A percentile compares a stretch with the other conserved stretches of the same genome.
Conservation (phyloP, 805 yeast species). For the Scheffersomyces spartinae region DNA sequence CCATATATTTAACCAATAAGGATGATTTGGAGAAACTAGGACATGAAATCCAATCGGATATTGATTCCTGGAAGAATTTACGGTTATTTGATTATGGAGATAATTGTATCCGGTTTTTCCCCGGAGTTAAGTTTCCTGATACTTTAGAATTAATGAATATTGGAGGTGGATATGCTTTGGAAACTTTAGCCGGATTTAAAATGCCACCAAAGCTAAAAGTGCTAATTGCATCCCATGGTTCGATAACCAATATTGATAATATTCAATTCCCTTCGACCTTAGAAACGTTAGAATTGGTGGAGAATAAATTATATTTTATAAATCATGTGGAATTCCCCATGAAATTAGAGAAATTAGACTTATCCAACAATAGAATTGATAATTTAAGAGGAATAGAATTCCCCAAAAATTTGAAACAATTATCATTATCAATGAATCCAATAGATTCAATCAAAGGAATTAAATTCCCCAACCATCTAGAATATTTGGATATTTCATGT, state of each 20-base stretch:
- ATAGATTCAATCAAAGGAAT: constrained; percentile 31
- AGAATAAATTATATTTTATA: constrained; percentile 27
- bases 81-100: constrained; percentile 24
- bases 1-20: constrained; percentile 22
- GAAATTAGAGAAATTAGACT: constrained; percentile 16
- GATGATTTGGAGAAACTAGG: constrained; percentile 20
- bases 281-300: constrained; percentile 20
- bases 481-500: constrained; percentile 26
- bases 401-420: constrained; percentile 18
- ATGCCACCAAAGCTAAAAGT: constrained; percentile 20
- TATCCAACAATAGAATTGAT: constrained; percentile 30
- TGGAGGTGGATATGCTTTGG: constrained; percentile 28
- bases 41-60: constrained; percentile 25
- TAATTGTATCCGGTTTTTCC: constrained; percentile 24
- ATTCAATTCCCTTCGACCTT: constrained; percentile 22
- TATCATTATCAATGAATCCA: constrained; percentile 26
- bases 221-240: constrained; percentile 22
- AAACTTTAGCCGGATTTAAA: constrained; percentile 26
- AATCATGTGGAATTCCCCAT: constrained; percentile 28
- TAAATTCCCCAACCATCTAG: constrained; percentile 26
- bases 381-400: constrained; percentile 24
- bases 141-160: constrained; percentile 24
- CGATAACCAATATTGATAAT: constrained; percentile 23
- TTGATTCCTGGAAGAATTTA: constrained; percentile 21
- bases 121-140: constrained; percentile 29